These are phyloP conservation scores for Linnemannia elongata DNA, from an alignment of 192 early-diverging fungal genomes.

Conservation along the genomic window DNA sequence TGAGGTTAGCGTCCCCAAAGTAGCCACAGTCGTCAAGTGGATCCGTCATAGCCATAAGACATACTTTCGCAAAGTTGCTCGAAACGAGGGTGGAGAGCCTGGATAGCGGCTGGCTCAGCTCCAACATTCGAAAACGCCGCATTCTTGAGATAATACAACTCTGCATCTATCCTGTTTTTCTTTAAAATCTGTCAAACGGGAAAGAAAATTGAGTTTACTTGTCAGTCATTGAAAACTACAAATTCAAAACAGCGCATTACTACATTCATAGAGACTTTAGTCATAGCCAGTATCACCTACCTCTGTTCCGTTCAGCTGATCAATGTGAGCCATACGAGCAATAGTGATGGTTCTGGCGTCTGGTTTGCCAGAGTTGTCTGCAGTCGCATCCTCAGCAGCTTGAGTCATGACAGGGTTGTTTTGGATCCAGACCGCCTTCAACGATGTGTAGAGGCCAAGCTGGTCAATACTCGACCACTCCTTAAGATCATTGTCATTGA, in stretches of 20 bases:
- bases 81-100: slow-evolving; percentile 62
- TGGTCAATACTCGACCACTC: slow-evolving; percentile 61
- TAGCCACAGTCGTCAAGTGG: too few relatives aligned
- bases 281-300: slow-evolving; percentile 24
- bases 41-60: neutral
- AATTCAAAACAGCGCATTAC: neutral
- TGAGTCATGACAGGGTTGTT: slow-evolving; percentile 57
- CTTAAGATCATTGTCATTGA: slow-evolving; percentile 59
- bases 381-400: neutral
- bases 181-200: slow-evolving; percentile 39
- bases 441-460: slow-evolving; percentile 50
- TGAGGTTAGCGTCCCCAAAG: neutral
- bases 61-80: slow-evolving; percentile 64
- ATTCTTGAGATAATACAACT: slow-evolving; percentile 67
- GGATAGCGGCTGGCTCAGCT: slow-evolving; percentile 29
- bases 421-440: slow-evolving; percentile 59
- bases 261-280: neutral
- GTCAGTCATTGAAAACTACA: neutral
- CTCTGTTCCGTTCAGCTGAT: slow-evolving; percentile 64
- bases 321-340: slow-evolving; percentile 59
- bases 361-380: neutral
- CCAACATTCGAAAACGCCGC: slow-evolving; percentile 45
- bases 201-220: neutral
- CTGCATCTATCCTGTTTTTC: slow-evolving; percentile 59
- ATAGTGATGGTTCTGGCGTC: slow-evolving; percentile 34